A percentile compares a stretch with the other conserved stretches of the same genome.
Conservation (phyloP, 2,329 filamentous ascomycete genomes). For the Epichloe hybrida region DNA sequence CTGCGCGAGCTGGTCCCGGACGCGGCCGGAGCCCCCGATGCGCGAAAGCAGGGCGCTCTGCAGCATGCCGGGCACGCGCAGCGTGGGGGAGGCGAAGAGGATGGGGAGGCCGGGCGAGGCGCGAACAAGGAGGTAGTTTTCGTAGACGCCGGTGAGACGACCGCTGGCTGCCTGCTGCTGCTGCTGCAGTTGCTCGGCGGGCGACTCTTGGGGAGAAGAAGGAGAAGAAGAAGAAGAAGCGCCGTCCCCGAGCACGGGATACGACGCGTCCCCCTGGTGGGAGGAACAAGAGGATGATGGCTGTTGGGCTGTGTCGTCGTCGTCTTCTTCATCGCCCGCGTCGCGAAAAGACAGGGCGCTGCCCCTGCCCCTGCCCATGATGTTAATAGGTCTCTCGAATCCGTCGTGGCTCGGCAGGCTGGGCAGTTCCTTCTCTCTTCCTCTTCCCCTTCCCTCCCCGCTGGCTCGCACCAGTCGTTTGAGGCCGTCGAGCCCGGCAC, state of each 20-base stretch:
- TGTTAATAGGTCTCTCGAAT: no score
- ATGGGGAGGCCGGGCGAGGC: slow-evolving; percentile 52
- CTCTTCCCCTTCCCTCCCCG: background rate
- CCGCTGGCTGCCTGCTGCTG: slow-evolving; percentile 6
- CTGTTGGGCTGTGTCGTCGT: no score
- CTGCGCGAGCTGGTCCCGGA: slow-evolving; percentile 32
- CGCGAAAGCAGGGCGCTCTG: slow-evolving; percentile 43
- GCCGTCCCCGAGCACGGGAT: background rate
- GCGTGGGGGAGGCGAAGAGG: slow-evolving; percentile 52
- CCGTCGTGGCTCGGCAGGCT: no score
- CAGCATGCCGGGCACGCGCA: slow-evolving; percentile 53
- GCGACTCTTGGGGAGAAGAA: no score
- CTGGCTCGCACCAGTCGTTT: background rate
- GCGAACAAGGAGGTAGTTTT: slow-evolving; percentile 49
- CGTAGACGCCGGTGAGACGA: slow-evolving; percentile 22
- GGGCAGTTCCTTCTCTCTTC: background rate
- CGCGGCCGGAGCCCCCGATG: slow-evolving; percentile 35
- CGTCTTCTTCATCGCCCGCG: background rate
- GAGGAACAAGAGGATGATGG: no score
- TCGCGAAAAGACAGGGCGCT: background rate
- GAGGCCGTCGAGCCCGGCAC: slow-evolving; percentile 50
- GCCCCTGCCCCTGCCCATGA: no score
- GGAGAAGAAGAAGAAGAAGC: background rate
- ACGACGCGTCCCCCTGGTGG: background rate
- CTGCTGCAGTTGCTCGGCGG: background rate